A percentile compares a stretch with the other conserved stretches of the same genome.
Evolutionary conservation across 2,329 filamentous ascomycete genomes (phyloP).

Genomic region (Fusarium begoniae): DNA sequence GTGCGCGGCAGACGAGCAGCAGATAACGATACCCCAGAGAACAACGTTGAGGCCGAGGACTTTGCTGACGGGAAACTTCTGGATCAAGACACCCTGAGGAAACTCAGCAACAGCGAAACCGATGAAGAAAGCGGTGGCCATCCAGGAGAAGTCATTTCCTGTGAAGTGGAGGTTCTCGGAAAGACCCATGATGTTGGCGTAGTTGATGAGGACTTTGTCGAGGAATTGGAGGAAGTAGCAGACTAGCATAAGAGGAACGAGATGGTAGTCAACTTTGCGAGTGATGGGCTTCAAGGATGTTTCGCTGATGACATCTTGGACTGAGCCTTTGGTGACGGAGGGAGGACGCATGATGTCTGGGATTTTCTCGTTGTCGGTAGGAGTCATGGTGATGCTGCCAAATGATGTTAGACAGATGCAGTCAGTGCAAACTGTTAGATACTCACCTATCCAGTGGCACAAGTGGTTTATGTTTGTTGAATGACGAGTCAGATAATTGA

Average conservation of each 20-base stretch:
- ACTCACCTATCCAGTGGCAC: neutral
- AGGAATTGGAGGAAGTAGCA: slow-evolving; percentile 14
- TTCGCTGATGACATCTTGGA: slow-evolving; percentile 1
- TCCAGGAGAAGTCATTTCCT: slow-evolving; percentile 11
- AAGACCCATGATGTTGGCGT: slow-evolving; percentile 14
- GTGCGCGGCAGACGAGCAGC: neutral
- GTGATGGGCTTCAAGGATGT: neutral
- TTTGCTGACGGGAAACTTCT: neutral
- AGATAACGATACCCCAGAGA: slow-evolving; percentile 6
- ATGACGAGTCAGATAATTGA: neutral
- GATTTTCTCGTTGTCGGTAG: neutral
- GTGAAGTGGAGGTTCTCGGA: neutral
- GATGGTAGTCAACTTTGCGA: slow-evolving; percentile 12
- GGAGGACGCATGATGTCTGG: neutral
- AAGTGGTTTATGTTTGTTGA: neutral
- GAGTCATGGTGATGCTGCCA: neutral
- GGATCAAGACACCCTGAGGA: neutral
- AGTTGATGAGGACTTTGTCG: slow-evolving; percentile 10
- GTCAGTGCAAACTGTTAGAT: neutral
- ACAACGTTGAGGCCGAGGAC: slow-evolving; percentile 2
- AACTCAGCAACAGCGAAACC: slow-evolving; percentile 4
- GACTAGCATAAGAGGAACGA: slow-evolving; percentile 7
- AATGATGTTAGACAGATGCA: neutral
- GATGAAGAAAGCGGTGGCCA: slow-evolving; percentile 10
- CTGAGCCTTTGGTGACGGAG: neutral